Evolutionary conservation across 2,329 filamentous ascomycete genomes (phyloP).

Genomic region (Verticillium dahliae): DNA sequence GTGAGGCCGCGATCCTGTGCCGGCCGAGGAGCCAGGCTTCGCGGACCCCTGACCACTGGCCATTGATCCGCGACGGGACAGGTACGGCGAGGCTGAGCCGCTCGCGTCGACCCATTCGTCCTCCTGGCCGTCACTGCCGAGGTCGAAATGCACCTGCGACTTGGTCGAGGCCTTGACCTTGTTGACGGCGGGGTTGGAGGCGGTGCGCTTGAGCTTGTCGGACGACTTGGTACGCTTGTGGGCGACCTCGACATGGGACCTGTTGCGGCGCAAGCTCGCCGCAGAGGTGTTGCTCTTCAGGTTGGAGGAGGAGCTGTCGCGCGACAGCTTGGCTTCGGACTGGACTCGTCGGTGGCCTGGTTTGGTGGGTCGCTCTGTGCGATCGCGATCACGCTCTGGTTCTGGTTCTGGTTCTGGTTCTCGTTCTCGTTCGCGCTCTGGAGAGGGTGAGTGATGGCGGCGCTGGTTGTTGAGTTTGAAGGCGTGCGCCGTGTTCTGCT

Average conservation of each 20-base stretch:
- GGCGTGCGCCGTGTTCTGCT: constrained; percentile 21
- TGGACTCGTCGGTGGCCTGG: constrained; percentile 16
- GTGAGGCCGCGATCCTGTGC: constrained; percentile 24
- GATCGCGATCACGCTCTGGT: not conserved
- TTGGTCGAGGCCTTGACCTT: constrained; percentile 35
- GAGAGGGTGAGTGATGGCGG: constrained; percentile 35
- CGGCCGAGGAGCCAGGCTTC: constrained; percentile 25
- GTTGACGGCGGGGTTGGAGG: constrained; percentile 42
- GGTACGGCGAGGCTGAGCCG: constrained; percentile 53
- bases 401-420: not conserved
- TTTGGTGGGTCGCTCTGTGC: constrained; percentile 12
- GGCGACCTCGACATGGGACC: constrained; percentile 48
- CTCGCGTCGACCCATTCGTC: constrained; percentile 65
- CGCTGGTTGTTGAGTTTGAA: constrained; percentile 30
- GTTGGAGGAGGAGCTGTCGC: constrained; percentile 34
- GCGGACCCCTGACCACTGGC: constrained; percentile 39
- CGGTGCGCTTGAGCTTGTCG: constrained; percentile 45
- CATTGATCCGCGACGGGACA: constrained; percentile 32
- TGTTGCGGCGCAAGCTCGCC: constrained; percentile 52
- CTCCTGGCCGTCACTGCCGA: constrained; percentile 45
- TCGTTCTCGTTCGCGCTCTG: constrained; percentile 21
- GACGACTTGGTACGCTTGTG: constrained; percentile 43
- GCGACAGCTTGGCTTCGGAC: constrained; percentile 38
- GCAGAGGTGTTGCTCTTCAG: constrained; percentile 50
- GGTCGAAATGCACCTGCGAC: constrained; percentile 55